Conservation (phyloP, 2,329 filamentous ascomycete species). For the Rutstroemia sp. region DNA sequence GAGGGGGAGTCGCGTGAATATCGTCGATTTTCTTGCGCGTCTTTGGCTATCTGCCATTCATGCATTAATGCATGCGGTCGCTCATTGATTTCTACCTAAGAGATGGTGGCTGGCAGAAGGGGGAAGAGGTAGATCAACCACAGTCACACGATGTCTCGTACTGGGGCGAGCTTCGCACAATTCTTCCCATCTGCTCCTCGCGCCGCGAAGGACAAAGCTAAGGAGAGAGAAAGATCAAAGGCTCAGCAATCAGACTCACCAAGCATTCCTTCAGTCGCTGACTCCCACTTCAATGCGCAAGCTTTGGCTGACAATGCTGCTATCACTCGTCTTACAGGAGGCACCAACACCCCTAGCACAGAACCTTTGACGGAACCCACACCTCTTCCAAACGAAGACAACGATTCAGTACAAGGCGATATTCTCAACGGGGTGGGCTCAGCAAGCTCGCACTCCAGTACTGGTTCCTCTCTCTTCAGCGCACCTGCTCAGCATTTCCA, state of each 20-base stretch:
- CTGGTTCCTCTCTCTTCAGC: constrained; percentile 66
- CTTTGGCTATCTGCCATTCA: constrained; percentile 13
- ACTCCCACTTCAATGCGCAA: constrained; percentile 28
- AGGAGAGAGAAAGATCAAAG: constrained; percentile 55
- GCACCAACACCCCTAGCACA: constrained; percentile 14
- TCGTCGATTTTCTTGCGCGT: constrained; percentile 19
- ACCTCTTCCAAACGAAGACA: constrained; percentile 39
- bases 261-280: constrained; percentile 26
- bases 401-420: constrained; percentile 55
- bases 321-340: constrained; percentile 21
- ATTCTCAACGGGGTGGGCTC: constrained; percentile 65
- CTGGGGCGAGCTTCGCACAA: constrained; percentile 72
- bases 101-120: constrained; percentile 28
- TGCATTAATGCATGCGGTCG: constrained; percentile 24
- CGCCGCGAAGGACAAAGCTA: constrained; percentile 46
- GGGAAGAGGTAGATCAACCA: constrained; percentile 28
- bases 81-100: constrained; percentile 17
- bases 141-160: constrained; percentile 65
- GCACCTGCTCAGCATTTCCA: constrained; percentile 20
- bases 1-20: constrained; percentile 13
- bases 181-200: constrained; percentile 74
- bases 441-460: constrained; percentile 63
- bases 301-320: constrained; percentile 27
- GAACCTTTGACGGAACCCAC: constrained; percentile 18
- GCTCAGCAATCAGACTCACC: constrained; percentile 26